phyloP scores from a whole-genome alignment of 1,284 basidiomycete genomes.

The Fistulina hepatica region DNA sequence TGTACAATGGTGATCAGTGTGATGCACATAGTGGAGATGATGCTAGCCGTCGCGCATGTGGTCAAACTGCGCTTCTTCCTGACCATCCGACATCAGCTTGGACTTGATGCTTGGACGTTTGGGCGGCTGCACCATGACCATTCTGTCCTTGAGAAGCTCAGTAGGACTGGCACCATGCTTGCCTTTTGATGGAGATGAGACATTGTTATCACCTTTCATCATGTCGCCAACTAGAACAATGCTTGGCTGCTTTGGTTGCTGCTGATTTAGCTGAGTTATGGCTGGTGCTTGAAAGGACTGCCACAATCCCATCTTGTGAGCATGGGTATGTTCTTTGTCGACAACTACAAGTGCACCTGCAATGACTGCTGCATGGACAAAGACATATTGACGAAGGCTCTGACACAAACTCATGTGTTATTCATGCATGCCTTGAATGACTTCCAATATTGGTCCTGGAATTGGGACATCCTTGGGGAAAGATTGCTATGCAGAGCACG shows the following conservation, averaged over 20 bases:
- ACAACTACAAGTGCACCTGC: constrained; percentile 70
- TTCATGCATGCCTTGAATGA: constrained; percentile 82
- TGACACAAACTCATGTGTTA: constrained; percentile 89
- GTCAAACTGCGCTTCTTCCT: too few species aligned
- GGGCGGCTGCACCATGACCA: constrained; percentile 42
- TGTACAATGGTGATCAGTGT: too few species aligned
- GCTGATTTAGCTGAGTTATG: neutral
- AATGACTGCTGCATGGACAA: constrained; percentile 81
- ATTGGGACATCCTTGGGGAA: constrained; percentile 46
- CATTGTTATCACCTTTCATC: too few species aligned
- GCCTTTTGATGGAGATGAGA: constrained; percentile 28
- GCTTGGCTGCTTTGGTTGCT: constrained; percentile 1
- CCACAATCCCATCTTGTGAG: constrained; percentile 21
- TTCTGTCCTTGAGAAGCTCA: constrained; percentile 52
- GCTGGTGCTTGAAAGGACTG: constrained; percentile 4
- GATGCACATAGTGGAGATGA: too few species aligned
- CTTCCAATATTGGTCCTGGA: constrained; percentile 62
- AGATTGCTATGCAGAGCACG: constrained; percentile 39
- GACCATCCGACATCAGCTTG: too few species aligned
- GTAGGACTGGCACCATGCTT: constrained; percentile 65
- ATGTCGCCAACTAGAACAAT: constrained; percentile 10
- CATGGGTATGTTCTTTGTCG: constrained; percentile 54
- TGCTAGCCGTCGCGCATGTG: too few species aligned
- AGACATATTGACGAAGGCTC: constrained; percentile 81
- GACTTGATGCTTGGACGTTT: constrained; percentile 65